phyloP scores from a whole-genome alignment of 2,329 filamentous ascomycete genomes.

The Paraconiothyrium sp. region DNA sequence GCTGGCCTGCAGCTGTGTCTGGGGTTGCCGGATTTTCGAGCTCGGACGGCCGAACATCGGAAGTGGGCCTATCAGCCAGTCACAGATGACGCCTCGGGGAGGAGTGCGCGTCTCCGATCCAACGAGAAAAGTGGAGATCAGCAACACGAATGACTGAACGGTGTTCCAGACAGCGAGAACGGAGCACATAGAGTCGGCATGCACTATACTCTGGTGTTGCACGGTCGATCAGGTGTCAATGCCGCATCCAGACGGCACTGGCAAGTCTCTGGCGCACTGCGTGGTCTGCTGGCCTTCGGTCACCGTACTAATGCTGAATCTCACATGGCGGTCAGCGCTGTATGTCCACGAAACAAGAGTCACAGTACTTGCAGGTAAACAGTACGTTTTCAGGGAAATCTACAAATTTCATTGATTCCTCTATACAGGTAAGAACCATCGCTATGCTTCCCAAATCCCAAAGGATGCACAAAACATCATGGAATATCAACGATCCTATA shows the following conservation, averaged over 20 bases:
- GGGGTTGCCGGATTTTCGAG: constrained; percentile 30
- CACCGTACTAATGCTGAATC: not conserved
- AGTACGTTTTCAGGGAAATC: not conserved
- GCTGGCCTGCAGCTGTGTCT: constrained; percentile 22
- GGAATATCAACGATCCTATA: constrained; percentile 24
- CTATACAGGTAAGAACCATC: constrained; percentile 5
- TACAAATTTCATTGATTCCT: constrained; percentile 1
- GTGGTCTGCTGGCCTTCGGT: not conserved
- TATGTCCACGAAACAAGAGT: not conserved
- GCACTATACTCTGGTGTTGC: not conserved
- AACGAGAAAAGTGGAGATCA: constrained; percentile 5
- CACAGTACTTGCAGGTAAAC: not conserved
- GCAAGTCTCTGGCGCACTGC: not conserved
- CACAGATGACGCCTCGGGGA: constrained; percentile 27
- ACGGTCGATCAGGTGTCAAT: not conserved
- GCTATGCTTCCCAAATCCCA: not conserved
- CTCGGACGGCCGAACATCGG: constrained; percentile 31
- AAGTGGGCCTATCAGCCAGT: constrained; percentile 13
- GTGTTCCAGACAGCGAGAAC: constrained; percentile 9
- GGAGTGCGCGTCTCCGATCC: constrained; percentile 30
- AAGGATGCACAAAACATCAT: constrained; percentile 8
- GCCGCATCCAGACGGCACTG: not conserved
- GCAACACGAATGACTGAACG: not conserved
- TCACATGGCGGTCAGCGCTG: not conserved
- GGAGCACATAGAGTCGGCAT: not conserved